phyloP scores from a whole-genome alignment of 352 stramenopile species.

The Pythium monospermum region DNA sequence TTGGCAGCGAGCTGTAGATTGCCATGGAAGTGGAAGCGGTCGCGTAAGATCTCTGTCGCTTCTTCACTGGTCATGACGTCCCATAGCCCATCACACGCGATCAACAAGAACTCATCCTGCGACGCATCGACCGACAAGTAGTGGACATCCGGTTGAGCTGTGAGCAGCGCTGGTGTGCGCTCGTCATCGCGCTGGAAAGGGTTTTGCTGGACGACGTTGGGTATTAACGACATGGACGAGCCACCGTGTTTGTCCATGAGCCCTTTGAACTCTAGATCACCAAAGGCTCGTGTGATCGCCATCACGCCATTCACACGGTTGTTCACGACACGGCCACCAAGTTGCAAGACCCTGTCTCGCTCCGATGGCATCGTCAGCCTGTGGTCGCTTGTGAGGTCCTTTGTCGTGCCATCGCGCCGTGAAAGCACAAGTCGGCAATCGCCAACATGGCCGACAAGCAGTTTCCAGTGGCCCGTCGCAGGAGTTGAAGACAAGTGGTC shows the following conservation, averaged over 20 bases:
- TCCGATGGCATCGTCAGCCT: conserved; percentile 44
- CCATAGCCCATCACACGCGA: conserved; percentile 84
- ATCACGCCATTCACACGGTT: conserved; percentile 82
- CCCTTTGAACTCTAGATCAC: conserved; percentile 81
- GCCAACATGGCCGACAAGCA: conserved; percentile 60
- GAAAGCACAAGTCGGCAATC: conserved; percentile 68
- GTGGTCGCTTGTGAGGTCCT: conserved; percentile 68
- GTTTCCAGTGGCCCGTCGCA: background rate
- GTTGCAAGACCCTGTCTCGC: conserved; percentile 39
- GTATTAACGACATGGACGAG: conserved; percentile 10
- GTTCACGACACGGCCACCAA: conserved; percentile 69
- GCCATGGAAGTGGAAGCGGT: conserved; percentile 43
- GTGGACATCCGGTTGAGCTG: conserved; percentile 45
- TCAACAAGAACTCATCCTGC: conserved; percentile 57
- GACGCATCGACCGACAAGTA: conserved; percentile 29
- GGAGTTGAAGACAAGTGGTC: conserved; percentile 8
- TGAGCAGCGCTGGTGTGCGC: conserved; percentile 46
- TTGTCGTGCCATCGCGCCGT: conserved; percentile 29
- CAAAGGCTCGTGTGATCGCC: conserved; percentile 82
- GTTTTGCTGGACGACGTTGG: conserved; percentile 20
- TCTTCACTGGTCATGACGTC: conserved; percentile 74
- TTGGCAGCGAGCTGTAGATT: conserved; percentile 56
- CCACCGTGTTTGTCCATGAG: conserved; percentile 19
- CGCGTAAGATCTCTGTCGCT: conserved; percentile 45
- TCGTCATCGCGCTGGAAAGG: conserved; percentile 47